phyloP scores from a whole-genome alignment of 192 early-diverging fungal genomes.

The Entomortierella parvispora region DNA sequence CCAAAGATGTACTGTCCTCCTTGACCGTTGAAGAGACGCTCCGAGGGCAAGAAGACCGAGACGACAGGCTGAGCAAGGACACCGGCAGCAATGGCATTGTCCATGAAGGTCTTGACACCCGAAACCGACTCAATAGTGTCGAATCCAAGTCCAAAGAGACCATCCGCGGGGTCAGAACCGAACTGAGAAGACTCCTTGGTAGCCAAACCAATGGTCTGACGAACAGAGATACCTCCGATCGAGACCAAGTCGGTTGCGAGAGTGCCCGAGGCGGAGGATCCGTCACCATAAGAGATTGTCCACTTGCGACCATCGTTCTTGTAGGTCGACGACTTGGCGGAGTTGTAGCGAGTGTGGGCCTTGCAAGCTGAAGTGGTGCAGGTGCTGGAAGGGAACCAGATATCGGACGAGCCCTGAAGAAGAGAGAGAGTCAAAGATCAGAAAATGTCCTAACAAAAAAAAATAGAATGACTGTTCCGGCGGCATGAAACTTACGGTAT shows the following conservation, averaged over 20 bases:
- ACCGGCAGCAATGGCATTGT: slow-evolving; percentile 65
- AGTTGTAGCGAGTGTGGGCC: slow-evolving; percentile 58
- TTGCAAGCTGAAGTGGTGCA: slow-evolving; percentile 54
- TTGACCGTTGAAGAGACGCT: slow-evolving; percentile 45
- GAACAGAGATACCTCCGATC: slow-evolving; percentile 66
- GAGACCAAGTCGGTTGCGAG: slow-evolving; percentile 61
- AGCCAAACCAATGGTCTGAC: slow-evolving; percentile 69
- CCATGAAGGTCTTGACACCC: slow-evolving; percentile 61
- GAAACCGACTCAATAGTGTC: slow-evolving; percentile 51
- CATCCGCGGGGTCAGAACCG: slow-evolving; percentile 63
- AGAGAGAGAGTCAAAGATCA: not conserved
- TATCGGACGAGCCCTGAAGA: slow-evolving; percentile 57
- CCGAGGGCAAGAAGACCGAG: slow-evolving; percentile 64
- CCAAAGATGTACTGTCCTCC: slow-evolving; percentile 63
- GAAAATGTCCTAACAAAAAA: no score
- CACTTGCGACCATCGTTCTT: slow-evolving; percentile 61
- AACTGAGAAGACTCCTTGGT: slow-evolving; percentile 65
- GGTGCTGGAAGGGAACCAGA: slow-evolving; percentile 62
- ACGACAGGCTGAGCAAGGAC: slow-evolving; percentile 64
- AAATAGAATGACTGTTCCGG: no score
- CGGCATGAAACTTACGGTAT: slow-evolving; percentile 58
- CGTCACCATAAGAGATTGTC: slow-evolving; percentile 71
- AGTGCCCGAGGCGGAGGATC: slow-evolving; percentile 54
- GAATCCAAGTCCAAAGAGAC: slow-evolving; percentile 71
- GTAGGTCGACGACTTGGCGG: slow-evolving; percentile 61